Evolutionary conservation across 768 basidiomycete genomes (phyloP), one percentile per base, ranked within the genome.

Genomic region (Phallus indusiatus): DNA sequence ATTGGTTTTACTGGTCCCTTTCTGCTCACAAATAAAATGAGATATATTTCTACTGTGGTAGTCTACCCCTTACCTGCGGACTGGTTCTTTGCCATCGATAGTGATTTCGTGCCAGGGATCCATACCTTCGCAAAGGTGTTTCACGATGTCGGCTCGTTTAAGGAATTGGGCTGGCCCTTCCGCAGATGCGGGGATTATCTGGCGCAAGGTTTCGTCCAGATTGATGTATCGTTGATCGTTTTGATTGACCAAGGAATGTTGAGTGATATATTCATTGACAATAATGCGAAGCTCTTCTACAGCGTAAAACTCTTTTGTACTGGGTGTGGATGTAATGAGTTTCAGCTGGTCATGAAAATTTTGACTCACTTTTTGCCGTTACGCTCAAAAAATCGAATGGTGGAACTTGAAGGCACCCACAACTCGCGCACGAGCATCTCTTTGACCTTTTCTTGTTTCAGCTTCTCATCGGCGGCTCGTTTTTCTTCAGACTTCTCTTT

Each of bases 1-100:
- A 96, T 81, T 0, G 90, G 86, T 50, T 79, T 80, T 52, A 91
- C 67, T 9, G 75, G 68, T 20, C 94, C 94, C 71, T 94, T 94
- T 73, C 89, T 94, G 63, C 22, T 17, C 28, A 28, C 28, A 28
- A 28, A 28, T 2, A 21, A 33, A 48, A 48, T 22, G 3, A 28
- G 9, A 28, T 28, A 7, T 3, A 28, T 7, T 2, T 3, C 28
- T 48, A 46, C 24, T 2, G n/a, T n/a, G 11, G 18, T 4, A 3
- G 28, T 7, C 2, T 24, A n/a, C 2, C 2, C 28, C 84, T 9
- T 55, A 88, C 89, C 82, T 88, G 57, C 75, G 67, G 1, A 85
- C 68, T 0, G 73, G 65, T n/a, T 86, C 84, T 47, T 75, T 76
- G 1, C 81, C 82, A 5, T 79, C 80, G 1, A 71, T 75, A 24